These are phyloP conservation scores for Anacardium occidentale DNA, from an alignment of 345 rosid species.

Conservation along the genomic window DNA sequence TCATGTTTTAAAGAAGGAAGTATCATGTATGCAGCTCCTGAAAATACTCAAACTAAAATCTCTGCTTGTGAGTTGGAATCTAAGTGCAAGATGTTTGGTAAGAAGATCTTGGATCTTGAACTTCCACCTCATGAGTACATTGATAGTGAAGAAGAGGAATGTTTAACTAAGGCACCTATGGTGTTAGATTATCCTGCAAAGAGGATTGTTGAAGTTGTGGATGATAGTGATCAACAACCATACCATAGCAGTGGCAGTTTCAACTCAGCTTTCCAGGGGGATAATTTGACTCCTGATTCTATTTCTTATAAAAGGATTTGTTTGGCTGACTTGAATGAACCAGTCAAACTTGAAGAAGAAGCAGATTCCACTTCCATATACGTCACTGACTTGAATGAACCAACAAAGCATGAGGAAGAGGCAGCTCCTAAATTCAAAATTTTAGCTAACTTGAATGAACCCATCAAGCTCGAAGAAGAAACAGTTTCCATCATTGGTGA, in stretches of 20 bases:
- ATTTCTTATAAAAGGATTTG: conserved; percentile 15
- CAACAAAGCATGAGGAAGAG: conserved; percentile 37
- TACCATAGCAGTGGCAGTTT: neutral
- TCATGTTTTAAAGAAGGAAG: conserved; percentile 18
- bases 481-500: conserved; percentile 21
- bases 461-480: conserved; percentile 36
- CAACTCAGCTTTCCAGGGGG: conserved; percentile 15
- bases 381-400: conserved; percentile 54
- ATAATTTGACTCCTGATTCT: neutral
- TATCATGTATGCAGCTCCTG: neutral
- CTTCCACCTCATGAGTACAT: conserved; percentile 42
- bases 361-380: conserved; percentile 11
- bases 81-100: conserved; percentile 36
- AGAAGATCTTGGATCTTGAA: conserved; percentile 56
- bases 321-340: conserved; percentile 54
- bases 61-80: conserved; percentile 22
- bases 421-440: conserved; percentile 11
- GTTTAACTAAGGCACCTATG: conserved; percentile 14
- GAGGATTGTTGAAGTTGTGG: conserved; percentile 22
- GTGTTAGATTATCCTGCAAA: conserved; percentile 19
- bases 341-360: conserved; percentile 38
- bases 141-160: conserved; percentile 34
- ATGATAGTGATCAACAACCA: conserved; percentile 16
- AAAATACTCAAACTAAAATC: conserved; percentile 14
- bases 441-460: conserved; percentile 54